Conservation (phyloP, 768 basidiomycete genomes). For the Tricholoma sp. region DNA sequence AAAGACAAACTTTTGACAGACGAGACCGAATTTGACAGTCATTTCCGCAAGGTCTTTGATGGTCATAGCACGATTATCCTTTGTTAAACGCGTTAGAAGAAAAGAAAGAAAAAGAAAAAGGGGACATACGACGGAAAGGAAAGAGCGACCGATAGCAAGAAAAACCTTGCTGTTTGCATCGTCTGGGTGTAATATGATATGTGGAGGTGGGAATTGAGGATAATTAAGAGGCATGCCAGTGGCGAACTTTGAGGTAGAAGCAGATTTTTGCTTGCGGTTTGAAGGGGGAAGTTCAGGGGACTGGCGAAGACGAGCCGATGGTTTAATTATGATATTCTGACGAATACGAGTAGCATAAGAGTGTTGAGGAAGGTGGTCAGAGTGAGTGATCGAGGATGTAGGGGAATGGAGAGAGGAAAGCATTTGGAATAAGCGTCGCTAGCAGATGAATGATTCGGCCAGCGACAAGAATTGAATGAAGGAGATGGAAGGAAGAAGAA, state of each 20-base stretch:
- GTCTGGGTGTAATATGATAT: constrained; percentile 68
- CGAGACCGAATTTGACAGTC: constrained; percentile 56
- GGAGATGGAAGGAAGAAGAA: too few relatives aligned
- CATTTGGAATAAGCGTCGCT: constrained; percentile 7
- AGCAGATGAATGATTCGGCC: constrained; percentile 14
- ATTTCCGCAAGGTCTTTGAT: constrained; percentile 82
- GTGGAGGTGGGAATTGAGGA: constrained; percentile 53
- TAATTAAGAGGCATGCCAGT: constrained; percentile 17
- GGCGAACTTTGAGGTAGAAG: constrained; percentile 15
- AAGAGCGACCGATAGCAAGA: constrained; percentile 65
- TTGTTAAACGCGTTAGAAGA: constrained; percentile 21
- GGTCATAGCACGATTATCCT: constrained; percentile 79
- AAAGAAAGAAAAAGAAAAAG: constrained; percentile 13
- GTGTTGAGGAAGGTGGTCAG: constrained; percentile 21
- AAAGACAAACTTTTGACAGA: constrained; percentile 64
- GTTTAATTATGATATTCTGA: constrained; percentile 47
- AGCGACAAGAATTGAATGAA: too few relatives aligned
- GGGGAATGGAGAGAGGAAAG: constrained; percentile 3
- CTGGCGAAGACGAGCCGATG: constrained; percentile 45
- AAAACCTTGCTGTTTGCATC: constrained; percentile 71
- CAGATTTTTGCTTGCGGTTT: constrained; percentile 11
- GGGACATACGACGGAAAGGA: constrained; percentile 64
- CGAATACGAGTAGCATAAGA: constrained; percentile 53
- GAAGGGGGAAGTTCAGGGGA: constrained; percentile 33
- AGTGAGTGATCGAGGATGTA: constrained; percentile 8